phyloP scores from a whole-genome alignment of 352 stramenopile species.

The Globisporangium perplexum region DNA sequence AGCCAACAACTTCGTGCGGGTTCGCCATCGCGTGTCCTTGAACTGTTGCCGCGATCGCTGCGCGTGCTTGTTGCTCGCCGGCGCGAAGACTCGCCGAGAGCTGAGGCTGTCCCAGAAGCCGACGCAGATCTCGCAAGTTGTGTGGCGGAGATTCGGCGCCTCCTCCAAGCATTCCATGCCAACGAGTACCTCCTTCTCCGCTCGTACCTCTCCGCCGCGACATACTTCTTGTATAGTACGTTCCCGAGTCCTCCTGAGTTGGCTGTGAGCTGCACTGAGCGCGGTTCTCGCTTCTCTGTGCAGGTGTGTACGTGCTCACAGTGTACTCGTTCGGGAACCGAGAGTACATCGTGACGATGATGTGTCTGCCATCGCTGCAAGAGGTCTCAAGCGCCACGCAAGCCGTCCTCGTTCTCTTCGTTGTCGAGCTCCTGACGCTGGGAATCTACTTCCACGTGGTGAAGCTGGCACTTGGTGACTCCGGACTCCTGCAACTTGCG shows the following conservation, averaged over 20 bases:
- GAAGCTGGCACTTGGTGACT: not conserved
- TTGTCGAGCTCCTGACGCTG: constrained; percentile 3
- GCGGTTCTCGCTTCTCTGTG: not conserved
- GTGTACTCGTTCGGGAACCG: constrained; percentile 6
- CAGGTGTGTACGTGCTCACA: constrained; percentile 4
- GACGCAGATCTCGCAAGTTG: not conserved
- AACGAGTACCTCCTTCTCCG: constrained; percentile 2
- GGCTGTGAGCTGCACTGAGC: not conserved
- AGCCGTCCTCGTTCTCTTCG: not conserved
- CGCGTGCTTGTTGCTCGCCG: not conserved
- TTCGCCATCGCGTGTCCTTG: not conserved
- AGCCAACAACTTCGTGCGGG: no score
- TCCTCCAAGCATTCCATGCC: not conserved
- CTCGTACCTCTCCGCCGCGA: constrained; percentile 1
- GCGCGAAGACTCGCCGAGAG: not conserved
- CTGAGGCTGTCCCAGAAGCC: not conserved
- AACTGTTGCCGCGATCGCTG: not conserved
- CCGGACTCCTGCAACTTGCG: constrained; percentile 2
- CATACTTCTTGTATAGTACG: constrained; percentile 4
- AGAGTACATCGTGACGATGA: constrained; percentile 1
- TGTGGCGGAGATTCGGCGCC: constrained; percentile 1
- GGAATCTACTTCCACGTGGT: not conserved
- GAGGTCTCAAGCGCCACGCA: not conserved
- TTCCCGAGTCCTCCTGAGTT: not conserved
- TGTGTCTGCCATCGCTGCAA: not conserved